phyloP scores from a whole-genome alignment of 352 stramenopile genomes.

The Phytophthora pseudosyringae region DNA sequence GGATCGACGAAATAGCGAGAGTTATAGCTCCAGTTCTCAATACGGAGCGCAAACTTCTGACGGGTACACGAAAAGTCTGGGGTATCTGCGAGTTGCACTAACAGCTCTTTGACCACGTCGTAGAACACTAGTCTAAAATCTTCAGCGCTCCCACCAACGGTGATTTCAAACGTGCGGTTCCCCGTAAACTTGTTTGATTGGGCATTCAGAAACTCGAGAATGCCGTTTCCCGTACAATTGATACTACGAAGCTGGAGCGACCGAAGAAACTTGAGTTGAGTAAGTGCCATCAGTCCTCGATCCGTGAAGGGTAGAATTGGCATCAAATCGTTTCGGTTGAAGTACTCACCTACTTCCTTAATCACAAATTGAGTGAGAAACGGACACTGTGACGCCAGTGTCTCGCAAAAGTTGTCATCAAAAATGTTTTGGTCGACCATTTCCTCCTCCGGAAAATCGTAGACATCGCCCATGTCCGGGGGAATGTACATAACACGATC shows the following conservation, averaged over 20 bases:
- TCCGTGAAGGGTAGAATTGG: conserved; percentile 45
- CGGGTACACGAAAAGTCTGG: conserved; percentile 1
- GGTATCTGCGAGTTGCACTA: conserved; percentile 3
- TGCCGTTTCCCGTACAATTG: conserved; percentile 38
- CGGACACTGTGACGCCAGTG: conserved; percentile 18
- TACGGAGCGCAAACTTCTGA: conserved; percentile 18
- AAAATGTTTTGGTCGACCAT: conserved; percentile 40
- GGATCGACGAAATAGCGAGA: conserved; percentile 13
- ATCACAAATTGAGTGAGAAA: conserved; percentile 32
- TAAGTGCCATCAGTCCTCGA: conserved; percentile 33
- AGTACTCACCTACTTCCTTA: conserved; percentile 34
- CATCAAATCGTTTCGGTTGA: conserved; percentile 29
- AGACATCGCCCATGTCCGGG: conserved; percentile 5
- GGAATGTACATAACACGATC: conserved; percentile 6
- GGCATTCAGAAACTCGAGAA: conserved; percentile 43
- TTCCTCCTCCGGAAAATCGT: conserved; percentile 29
- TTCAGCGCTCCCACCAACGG: conserved; percentile 25
- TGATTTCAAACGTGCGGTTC: conserved; percentile 40
- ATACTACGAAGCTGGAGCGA: conserved; percentile 39
- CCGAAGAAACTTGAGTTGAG: conserved; percentile 37
- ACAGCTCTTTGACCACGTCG: conserved; percentile 16
- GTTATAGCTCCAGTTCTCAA: conserved; percentile 26
- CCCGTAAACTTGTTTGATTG: conserved; percentile 30
- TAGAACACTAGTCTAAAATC: conserved; percentile 39
- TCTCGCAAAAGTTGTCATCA: conserved; percentile 40